Conservation (phyloP, 805 yeast genomes). For the Barnettozyma populi region DNA sequence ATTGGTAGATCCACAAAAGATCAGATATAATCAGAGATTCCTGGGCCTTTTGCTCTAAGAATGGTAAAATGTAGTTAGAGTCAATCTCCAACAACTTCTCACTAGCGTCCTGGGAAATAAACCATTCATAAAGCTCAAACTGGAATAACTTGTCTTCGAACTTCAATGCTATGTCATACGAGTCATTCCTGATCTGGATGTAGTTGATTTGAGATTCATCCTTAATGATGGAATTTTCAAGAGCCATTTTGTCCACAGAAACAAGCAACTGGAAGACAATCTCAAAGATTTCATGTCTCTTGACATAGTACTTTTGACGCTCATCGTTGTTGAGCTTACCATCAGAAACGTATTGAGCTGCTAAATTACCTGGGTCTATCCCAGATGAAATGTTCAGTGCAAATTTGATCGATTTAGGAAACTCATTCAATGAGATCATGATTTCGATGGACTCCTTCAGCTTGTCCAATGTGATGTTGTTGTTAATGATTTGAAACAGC, state of each 20-base stretch:
- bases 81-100: slow-evolving; percentile 74
- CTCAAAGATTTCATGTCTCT: slow-evolving; percentile 57
- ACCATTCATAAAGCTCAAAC: slow-evolving; percentile 89
- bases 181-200: slow-evolving; percentile 54
- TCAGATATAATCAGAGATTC: slow-evolving; percentile 71
- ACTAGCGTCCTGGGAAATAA: slow-evolving; percentile 68
- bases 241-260: slow-evolving; percentile 61
- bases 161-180: slow-evolving; percentile 69
- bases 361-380: slow-evolving; percentile 54
- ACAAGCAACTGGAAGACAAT: slow-evolving; percentile 71
- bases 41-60: slow-evolving; percentile 61
- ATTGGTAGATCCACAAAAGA: slow-evolving; percentile 82
- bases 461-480: slow-evolving; percentile 70
- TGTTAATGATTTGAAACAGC: slow-evolving; percentile 74
- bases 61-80: slow-evolving; percentile 75
- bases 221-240: slow-evolving; percentile 28
- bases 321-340: slow-evolving; percentile 46
- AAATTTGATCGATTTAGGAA: slow-evolving; percentile 81
- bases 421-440: slow-evolving; percentile 72
- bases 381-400: slow-evolving; percentile 71
- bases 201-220: slow-evolving; percentile 27
- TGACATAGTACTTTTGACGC: slow-evolving; percentile 44
- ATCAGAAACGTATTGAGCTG: slow-evolving; percentile 51
- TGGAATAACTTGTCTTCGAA: slow-evolving; percentile 85
- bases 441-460: slow-evolving; percentile 75